Evolutionary conservation across 805 yeast genomes (phyloP), one percentile per base, ranked within the genome.

Genomic region (Starmerella geochares): DNA sequence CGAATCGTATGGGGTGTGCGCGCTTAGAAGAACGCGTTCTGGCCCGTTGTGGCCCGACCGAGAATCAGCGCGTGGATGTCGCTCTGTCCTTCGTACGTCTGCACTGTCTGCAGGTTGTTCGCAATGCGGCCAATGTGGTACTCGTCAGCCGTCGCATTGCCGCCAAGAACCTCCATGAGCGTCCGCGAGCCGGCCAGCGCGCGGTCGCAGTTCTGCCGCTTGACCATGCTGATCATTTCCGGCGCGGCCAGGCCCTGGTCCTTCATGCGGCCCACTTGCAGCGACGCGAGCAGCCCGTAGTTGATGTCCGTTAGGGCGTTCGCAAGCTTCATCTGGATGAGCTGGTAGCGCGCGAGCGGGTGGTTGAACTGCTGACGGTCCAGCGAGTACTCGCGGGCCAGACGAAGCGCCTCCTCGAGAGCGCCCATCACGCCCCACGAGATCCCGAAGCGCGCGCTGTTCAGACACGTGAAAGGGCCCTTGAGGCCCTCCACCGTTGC

Each of bases 371-470:
- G 73, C 52, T 59, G 63, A 39, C 73, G 61, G 20, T 70, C 74
- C 36, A 70, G 54, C 4, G 71, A 46, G 55, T 70, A 71, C 35
- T 55, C 57, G 32, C 73, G 61, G 4, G 73, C 63, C 17, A 66
- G 55, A 14, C 56, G 59, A 28, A 71, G 52, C 2, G 72, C 62
- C 43, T 65, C 71, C 54, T 69, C 73, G 25, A 70, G 61, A 2
- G 74, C 74, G 20, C 74, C 74, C 62, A 70, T 67, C 14, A 67
- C 57, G 27, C 74, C 74, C 71, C 71, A 70, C 10, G 72, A 66
- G 45, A 70, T 70, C 9, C 74, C 74, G 41, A 60, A 66, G 17
- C 74, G 63, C 11, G 74, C 74, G 45, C 67, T 63, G 58, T 70
- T 70, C 28, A 70, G 60, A 43, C 74, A 70, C 4, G 73, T 61